Base-by-base conservation (phyloP, 2,329 filamentous ascomycete genomes). In the Parasarocladium wereldwijsianum region DNA sequence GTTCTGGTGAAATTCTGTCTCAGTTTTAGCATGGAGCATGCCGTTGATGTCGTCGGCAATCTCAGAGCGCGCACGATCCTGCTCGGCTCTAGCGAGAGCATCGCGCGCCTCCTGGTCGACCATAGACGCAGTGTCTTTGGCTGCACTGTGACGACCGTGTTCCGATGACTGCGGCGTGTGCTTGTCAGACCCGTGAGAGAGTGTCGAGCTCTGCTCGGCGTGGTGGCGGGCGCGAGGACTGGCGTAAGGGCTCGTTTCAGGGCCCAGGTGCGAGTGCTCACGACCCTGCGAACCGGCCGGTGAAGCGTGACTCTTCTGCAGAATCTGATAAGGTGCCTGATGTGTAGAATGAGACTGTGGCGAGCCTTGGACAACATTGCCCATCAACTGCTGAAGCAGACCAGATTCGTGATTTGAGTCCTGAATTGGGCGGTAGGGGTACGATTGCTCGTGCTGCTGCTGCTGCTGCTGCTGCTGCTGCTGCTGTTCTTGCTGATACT, bases 111-210 rank as follows among this genome's bases (percentile, higher is more conserved):
- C 62, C 6, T 54, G 50, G 36, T 67, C 56, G 13, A 52, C 63
- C 40, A 58, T 54, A 29, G 50, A 50, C 24, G 76, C 78, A 38
- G 85, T 59, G 50, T 83, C 76, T 39, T 62, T 70, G 31, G 70
- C 77, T 17, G 43, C 36, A 26, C 37, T 38, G 24, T 43, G 41
- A 31, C 39, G 41, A 18, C 46, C 50, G 23, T 45, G 43, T 12
- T 52, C 51, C 23, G 44, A 40, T 4, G 43, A 42, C 0, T 48
- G 42, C 17, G 52, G 50, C 1, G 51, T 45, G 11, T 40, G 37
- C 32, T 35, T 43, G 34, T 16, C 28, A 2, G 35, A 35, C 9
- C 37, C 36, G n/a, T 36, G 34, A 11, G 46, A 45, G 34, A 37
- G 47, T 33, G 40, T 38, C 17, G 40, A 44, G 49, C 51, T 17